phyloP scores from a whole-genome alignment of 441 rosid species.

The Isatis lusitanica region DNA sequence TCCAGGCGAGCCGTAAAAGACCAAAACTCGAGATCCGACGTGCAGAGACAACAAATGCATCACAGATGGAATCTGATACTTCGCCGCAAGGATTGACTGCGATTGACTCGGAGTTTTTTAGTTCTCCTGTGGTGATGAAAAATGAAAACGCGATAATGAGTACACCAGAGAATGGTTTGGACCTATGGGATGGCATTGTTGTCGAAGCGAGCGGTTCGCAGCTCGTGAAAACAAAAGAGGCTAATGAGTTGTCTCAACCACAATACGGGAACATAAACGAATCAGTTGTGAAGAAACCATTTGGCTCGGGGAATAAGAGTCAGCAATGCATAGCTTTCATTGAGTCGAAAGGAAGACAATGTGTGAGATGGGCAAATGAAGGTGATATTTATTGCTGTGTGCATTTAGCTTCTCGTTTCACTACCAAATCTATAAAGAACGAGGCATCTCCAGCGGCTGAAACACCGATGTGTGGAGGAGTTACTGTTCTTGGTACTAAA shows the following conservation, averaged over 20 bases:
- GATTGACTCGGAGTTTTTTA: slow-evolving; percentile 63
- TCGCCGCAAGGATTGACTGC: slow-evolving; percentile 47
- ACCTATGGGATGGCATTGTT: slow-evolving; percentile 72
- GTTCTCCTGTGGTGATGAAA: slow-evolving; percentile 37
- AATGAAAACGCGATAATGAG: slow-evolving; percentile 43
- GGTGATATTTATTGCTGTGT: slow-evolving; percentile 98
- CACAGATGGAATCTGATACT: slow-evolving; percentile 50
- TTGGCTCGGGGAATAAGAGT: slow-evolving; percentile 64
- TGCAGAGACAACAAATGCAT: slow-evolving; percentile 70
- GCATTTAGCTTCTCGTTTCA: slow-evolving; percentile 94
- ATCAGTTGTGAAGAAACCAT: slow-evolving; percentile 41
- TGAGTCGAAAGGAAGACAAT: slow-evolving; percentile 93
- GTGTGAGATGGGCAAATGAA: slow-evolving; percentile 98
- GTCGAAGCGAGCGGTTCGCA: slow-evolving; percentile 61
- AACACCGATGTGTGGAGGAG: slow-evolving; percentile 84
- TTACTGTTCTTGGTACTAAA: slow-evolving; percentile 94
- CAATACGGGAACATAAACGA: slow-evolving; percentile 39
- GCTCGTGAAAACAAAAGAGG: slow-evolving; percentile 33
- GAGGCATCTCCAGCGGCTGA: slow-evolving; percentile 58
- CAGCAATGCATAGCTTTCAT: slow-evolving; percentile 89
- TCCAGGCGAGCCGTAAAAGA: slow-evolving; percentile 73
- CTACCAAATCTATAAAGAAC: slow-evolving; percentile 52
- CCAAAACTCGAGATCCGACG: slow-evolving; percentile 96
- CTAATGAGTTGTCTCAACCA: slow-evolving; percentile 37
- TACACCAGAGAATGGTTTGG: slow-evolving; percentile 54